phyloP scores from a whole-genome alignment of 139 green algal genomes.

The Picochlorum sp. region DNA sequence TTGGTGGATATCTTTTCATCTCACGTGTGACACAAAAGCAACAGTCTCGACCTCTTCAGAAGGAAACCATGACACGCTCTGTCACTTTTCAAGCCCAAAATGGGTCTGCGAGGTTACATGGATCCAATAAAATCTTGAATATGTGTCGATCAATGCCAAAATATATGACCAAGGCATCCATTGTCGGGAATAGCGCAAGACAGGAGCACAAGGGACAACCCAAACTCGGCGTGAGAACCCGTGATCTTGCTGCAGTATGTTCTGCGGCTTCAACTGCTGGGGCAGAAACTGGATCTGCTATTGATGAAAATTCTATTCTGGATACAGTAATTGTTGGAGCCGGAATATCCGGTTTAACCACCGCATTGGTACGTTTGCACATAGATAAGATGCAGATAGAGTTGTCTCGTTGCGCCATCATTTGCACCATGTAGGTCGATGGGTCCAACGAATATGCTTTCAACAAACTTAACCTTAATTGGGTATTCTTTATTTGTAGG shows the following conservation, averaged over 20 bases:
- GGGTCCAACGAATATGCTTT: background rate
- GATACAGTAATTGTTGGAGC: slow-evolving; percentile 31
- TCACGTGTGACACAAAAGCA: no score
- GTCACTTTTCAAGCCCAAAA: no score
- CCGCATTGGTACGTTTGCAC: slow-evolving; percentile 26
- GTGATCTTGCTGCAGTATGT: no score
- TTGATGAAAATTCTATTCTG: slow-evolving; percentile 6
- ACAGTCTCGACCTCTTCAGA: no score
- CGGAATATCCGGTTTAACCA: slow-evolving; percentile 46
- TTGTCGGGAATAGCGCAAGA: background rate
- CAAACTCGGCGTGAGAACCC: no score
- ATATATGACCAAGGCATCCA: no score
- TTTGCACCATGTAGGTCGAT: background rate
- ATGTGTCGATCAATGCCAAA: no score
- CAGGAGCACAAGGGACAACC: background rate
- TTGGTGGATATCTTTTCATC: no score
- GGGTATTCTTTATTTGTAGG: slow-evolving; percentile 27
- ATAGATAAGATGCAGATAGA: background rate
- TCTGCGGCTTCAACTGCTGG: background rate
- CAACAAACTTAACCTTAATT: background rate
- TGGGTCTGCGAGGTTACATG: no score
- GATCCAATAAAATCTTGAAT: no score
- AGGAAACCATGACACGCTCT: no score
- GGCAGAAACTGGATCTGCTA: background rate
- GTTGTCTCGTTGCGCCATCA: background rate